Evolutionary conservation across 192 early-diverging fungal species (phyloP).

Genomic region (Backusella macrospora): DNA sequence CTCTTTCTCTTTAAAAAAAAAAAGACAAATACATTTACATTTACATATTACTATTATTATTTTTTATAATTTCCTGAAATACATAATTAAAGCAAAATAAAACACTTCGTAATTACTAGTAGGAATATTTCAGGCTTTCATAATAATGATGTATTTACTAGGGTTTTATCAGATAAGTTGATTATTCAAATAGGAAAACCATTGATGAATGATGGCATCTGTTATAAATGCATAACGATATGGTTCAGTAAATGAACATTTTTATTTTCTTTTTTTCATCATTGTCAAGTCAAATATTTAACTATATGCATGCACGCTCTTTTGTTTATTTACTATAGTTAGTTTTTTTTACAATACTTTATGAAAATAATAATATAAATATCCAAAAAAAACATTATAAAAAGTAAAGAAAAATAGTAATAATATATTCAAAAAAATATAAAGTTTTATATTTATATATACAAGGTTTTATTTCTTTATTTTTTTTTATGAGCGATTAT

Average conservation of each 20-base stretch:
- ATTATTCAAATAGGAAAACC: no score
- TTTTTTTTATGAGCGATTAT: neutral
- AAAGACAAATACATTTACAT: neutral
- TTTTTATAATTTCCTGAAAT: neutral
- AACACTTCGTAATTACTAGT: neutral
- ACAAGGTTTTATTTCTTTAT: neutral
- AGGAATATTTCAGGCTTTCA: neutral
- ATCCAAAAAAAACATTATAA: neutral
- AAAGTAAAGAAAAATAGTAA: neutral
- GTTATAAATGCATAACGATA: no score
- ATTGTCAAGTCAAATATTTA: constrained; percentile 3
- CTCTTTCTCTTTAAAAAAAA: no score
- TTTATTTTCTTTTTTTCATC: neutral
- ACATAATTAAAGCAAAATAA: neutral
- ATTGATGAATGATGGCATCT: no score
- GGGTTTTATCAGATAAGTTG: no score
- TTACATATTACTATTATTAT: neutral
- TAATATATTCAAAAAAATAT: no score
- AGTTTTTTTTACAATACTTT: neutral
- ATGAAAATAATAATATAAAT: neutral
- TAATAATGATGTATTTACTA: neutral
- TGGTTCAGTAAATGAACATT: no score
- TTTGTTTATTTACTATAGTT: neutral
- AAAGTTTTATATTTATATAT: neutral
- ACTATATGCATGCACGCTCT: neutral